A percentile compares a stretch with the other conserved stretches of the same genome.
Evolutionary conservation across 1,284 basidiomycete genomes (phyloP).

Genomic region (Ustilago nuda): DNA sequence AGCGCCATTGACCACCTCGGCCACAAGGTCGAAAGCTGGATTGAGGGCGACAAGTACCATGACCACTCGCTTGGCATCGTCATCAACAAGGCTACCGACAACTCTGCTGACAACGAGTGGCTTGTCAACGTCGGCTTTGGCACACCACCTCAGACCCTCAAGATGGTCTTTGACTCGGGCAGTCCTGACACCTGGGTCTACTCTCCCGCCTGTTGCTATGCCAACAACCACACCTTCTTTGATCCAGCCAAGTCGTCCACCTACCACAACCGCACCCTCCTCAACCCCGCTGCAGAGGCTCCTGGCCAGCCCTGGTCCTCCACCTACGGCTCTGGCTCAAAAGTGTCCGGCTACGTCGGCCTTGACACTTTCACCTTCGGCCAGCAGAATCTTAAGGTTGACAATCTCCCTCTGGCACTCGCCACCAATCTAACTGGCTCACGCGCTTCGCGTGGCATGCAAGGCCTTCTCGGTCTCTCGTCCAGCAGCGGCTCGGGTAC

Average conservation of each 20-base stretch:
- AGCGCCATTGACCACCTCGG: constrained; percentile 28
- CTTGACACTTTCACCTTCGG: constrained; percentile 53
- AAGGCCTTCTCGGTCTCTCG: constrained; percentile 55
- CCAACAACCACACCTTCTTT: constrained; percentile 53
- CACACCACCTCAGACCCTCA: constrained; percentile 37
- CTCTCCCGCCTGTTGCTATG: constrained; percentile 58
- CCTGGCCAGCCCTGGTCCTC: constrained; percentile 48
- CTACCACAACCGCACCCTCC: constrained; percentile 53
- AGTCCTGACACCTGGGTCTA: constrained; percentile 57
- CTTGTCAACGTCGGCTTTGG: constrained; percentile 58
- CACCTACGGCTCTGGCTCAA: constrained; percentile 46
- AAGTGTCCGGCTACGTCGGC: constrained; percentile 52
- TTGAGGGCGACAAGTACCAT: constrained; percentile 38
- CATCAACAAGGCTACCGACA: constrained; percentile 54
- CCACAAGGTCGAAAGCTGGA: constrained; percentile 32
- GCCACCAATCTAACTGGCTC: constrained; percentile 47
- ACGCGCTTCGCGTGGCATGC: constrained; percentile 53
- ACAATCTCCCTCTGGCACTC: constrained; percentile 41
- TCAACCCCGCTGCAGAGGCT: constrained; percentile 16
- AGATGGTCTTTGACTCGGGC: constrained; percentile 59
- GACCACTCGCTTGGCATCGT: constrained; percentile 50
- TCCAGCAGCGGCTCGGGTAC: constrained; percentile 35
- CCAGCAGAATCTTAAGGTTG: constrained; percentile 33
- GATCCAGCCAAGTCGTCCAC: constrained; percentile 43
- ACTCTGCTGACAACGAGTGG: constrained; percentile 58